Evolutionary conservation across 2,329 filamentous ascomycete genomes (phyloP), one percentile per base, ranked within the genome.

Genomic region (Escovopsis sp.): DNA sequence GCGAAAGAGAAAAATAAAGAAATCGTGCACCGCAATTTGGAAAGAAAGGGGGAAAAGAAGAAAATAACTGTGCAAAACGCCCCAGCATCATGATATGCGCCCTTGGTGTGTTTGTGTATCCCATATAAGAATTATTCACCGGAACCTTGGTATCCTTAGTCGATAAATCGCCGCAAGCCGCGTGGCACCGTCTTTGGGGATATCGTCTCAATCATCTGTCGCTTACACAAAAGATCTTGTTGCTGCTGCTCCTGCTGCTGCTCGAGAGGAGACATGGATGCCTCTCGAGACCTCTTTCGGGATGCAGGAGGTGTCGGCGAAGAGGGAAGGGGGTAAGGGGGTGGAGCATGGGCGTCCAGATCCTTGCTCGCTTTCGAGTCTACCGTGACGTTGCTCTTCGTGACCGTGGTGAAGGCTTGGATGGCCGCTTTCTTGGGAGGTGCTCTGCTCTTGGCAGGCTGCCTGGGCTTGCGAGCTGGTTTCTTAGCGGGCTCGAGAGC

Each of bases 391-490:
- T 48, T 42, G 37, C 16, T 35, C 33, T 53, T 62, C 49, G 70
- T 67, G 45, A 62, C 64, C 4, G 64, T 50, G 49, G 66, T 70
- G 55, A 70, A 71, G 1, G 58, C 48, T 39, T 65, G 59, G 41
- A 65, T 59, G 38, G 66, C 50, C 7, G 53, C 54, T 40, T 59
- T 61, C 45, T 59, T 64, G 34, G 64, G 55, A 33, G 64, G 57
- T 39, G 52, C 51, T 46, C 62, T 66, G 10, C 56, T 39, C 40
- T 60, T 61, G 33, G 51, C 47, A n/a, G 56, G 45, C 42, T 56
- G 52, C 47, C 60, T 66, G 15, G 53, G 48, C 40, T 57, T 59
- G 41, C 53, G 54, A 36, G 47, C 43, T 16, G 56, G 58, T 29
- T 55, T 57, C 45, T 62, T 60, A 35, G 50, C 31, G 11, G 40